Conservation (phyloP, 2,329 filamentous ascomycete genomes). For the Dendrostoma leiphaemia region DNA sequence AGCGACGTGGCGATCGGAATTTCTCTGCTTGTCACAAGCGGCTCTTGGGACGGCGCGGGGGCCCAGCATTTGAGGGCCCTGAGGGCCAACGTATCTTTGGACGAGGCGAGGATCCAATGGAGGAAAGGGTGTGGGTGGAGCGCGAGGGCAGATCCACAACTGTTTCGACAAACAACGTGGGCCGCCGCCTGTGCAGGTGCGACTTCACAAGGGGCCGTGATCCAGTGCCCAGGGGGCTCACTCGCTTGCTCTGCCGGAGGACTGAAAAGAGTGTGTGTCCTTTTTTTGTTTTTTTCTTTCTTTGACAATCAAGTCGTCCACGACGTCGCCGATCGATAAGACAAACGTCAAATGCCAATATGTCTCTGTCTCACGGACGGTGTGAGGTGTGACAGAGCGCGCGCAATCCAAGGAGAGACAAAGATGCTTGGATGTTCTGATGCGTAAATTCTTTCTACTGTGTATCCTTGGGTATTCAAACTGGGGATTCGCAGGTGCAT, state of each 20-base stretch:
- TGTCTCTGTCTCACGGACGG: neutral
- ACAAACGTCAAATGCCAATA: too few species aligned
- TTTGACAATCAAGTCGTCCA: too few species aligned
- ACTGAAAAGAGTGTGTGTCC: neutral
- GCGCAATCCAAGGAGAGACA: too few species aligned
- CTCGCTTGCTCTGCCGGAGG: neutral
- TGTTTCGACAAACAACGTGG: neutral
- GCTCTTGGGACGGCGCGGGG: neutral
- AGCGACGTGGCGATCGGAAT: slow-evolving; percentile 17
- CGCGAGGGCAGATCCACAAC: neutral
- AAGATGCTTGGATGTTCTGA: too few species aligned
- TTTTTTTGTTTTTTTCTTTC: too few species aligned
- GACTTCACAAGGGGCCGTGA: neutral
- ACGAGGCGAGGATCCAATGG: neutral
- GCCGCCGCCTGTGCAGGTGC: neutral
- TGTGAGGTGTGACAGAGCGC: too few species aligned
- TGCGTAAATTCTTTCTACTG: too few species aligned
- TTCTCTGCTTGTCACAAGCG: slow-evolving; percentile 2
- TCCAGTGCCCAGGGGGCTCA: neutral
- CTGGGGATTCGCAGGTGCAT: too few species aligned
- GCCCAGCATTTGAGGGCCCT: neutral
- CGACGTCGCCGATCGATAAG: neutral
- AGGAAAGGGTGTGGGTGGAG: neutral
- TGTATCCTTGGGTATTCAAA: too few species aligned
- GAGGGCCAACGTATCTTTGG: too few species aligned